phyloP scores from a whole-genome alignment of 768 basidiomycete genomes.

The Pulveroboletus ravenelii region DNA sequence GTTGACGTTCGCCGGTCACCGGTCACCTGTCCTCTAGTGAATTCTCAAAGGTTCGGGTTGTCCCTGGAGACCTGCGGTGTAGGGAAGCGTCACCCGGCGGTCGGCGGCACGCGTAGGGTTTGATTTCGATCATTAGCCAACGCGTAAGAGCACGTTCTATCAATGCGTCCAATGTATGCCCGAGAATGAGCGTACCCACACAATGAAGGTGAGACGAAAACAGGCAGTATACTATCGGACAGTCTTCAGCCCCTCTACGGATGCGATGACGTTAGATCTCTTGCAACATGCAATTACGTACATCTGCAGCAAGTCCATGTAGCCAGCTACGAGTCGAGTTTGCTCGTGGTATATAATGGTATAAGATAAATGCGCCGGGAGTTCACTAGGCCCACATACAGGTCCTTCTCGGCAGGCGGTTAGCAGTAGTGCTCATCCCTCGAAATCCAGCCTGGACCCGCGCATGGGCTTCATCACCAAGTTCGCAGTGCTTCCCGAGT shows the following conservation, averaged over 20 bases:
- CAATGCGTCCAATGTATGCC: background rate
- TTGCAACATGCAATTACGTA: constrained; percentile 5
- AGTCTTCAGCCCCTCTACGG: background rate
- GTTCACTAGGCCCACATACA: background rate
- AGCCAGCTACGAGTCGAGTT: constrained; percentile 30
- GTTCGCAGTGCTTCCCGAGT: constrained; percentile 26
- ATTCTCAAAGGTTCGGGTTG: no score
- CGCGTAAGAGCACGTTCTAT: no score
- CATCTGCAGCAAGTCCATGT: constrained; percentile 20
- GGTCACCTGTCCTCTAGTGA: no score
- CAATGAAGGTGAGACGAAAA: background rate
- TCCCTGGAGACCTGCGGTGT: no score
- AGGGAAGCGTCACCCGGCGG: no score
- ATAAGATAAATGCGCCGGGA: constrained; percentile 6
- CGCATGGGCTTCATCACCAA: constrained; percentile 29
- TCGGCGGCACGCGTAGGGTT: no score
- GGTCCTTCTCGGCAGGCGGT: background rate
- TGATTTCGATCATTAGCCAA: no score
- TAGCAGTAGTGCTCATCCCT: constrained; percentile 12
- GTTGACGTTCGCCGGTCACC: no score
- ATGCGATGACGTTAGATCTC: constrained; percentile 3
- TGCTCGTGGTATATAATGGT: constrained; percentile 15
- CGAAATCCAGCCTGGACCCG: constrained; percentile 15
- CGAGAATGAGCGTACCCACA: background rate
- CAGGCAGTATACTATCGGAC: constrained; percentile 4